These are phyloP conservation scores for Kwoniella pini DNA, from an alignment of 768 basidiomycete genomes.

Conservation along the genomic window DNA sequence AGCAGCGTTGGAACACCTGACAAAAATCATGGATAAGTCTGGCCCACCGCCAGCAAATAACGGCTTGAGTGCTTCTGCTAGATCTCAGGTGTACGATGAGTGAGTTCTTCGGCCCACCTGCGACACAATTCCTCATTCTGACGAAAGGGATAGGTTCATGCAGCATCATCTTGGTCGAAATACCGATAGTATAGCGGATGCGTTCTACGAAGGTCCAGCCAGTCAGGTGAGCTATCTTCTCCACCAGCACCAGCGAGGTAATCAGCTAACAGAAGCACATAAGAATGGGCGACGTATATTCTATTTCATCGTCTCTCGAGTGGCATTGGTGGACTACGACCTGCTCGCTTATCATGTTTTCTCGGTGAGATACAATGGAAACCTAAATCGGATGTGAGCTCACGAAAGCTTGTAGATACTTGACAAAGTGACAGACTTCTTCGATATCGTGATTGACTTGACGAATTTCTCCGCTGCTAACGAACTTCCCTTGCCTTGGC, in stretches of 20 bases:
- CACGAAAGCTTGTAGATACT: conserved; percentile 19
- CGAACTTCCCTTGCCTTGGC: conserved; percentile 41
- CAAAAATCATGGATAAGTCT: conserved; percentile 27
- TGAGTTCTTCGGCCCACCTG: conserved; percentile 18
- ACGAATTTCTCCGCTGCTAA: conserved; percentile 38
- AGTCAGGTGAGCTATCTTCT: conserved; percentile 36
- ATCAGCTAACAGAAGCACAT: neutral
- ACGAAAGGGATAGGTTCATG: conserved; percentile 34
- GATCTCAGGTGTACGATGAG: conserved; percentile 43
- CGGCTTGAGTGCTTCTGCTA: conserved; percentile 25
- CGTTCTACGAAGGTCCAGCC: conserved; percentile 47
- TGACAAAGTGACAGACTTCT: conserved; percentile 40
- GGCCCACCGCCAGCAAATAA: conserved; percentile 29
- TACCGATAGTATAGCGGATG: conserved; percentile 31
- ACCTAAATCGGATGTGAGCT: neutral
- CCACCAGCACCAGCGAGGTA: neutral
- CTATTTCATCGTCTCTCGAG: conserved; percentile 40
- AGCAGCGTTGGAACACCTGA: conserved; percentile 23
- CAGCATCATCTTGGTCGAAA: conserved; percentile 37
- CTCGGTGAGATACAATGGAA: conserved; percentile 18
- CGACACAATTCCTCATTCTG: neutral
- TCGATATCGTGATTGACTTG: conserved; percentile 45
- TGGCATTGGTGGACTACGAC: conserved; percentile 42
- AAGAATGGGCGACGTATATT: conserved; percentile 45
- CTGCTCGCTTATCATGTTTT: conserved; percentile 44